Percentiles rank a stretch among this genome's conserved stretches.
These are phyloP conservation scores for Herpotrichia juniperi DNA, from an alignment of 2,329 filamentous ascomycete species.

Conservation along the genomic window DNA sequence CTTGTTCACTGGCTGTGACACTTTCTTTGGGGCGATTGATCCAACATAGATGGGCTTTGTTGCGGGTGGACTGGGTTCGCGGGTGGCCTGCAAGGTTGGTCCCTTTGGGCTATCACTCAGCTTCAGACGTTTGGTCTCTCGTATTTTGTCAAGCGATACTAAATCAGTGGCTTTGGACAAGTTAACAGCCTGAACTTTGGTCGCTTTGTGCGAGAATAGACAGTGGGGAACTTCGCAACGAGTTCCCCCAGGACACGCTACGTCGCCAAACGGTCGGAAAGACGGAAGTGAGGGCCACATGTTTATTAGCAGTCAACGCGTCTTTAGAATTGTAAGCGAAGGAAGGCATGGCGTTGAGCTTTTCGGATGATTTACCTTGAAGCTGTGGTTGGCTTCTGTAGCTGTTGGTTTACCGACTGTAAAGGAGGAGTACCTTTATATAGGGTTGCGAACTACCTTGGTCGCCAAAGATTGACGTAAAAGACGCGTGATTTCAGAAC, in stretches of 20 bases:
- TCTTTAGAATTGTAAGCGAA: constrained; percentile 14
- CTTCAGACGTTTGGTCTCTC: constrained; percentile 39
- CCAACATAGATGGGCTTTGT: constrained; percentile 29
- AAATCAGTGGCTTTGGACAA: constrained; percentile 5
- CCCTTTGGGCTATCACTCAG: constrained; percentile 24
- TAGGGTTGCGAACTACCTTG: no score
- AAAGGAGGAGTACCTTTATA: no score
- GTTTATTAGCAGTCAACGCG: not conserved
- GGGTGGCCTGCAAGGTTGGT: constrained; percentile 5
- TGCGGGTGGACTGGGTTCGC: not conserved
- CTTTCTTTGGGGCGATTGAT: constrained; percentile 24
- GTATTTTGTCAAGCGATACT: constrained; percentile 11
- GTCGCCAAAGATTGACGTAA: no score
- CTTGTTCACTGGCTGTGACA: constrained; percentile 11
- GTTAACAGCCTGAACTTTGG: constrained; percentile 7
- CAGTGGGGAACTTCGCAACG: constrained; percentile 61
- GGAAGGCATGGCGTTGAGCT: not conserved
- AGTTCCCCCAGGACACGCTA: constrained; percentile 57
- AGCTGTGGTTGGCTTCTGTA: not conserved
- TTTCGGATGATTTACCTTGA: no score
- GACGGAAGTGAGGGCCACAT: constrained; percentile 40
- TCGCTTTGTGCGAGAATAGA: constrained; percentile 62
- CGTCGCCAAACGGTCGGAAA: constrained; percentile 30
- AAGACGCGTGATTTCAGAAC: no score
- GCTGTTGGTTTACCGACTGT: no score